Evolutionary conservation across 495 filamentous ascomycete species (phyloP).

Genomic region (Peziza echinospora): DNA sequence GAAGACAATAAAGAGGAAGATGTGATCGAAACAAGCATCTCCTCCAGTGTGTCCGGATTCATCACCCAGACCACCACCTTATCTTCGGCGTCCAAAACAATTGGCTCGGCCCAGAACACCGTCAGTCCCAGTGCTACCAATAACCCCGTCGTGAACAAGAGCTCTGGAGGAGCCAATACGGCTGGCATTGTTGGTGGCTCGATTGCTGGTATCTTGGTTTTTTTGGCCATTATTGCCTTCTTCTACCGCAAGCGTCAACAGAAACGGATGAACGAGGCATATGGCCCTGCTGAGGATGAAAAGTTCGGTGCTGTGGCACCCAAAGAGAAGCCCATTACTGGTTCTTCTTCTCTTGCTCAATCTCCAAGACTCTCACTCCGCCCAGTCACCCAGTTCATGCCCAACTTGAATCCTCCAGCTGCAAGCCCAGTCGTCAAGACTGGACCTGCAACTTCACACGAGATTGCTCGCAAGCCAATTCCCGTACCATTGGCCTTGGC

Average conservation of each 20-base stretch:
- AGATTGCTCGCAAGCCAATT: constrained; percentile 8
- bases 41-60: too few species aligned
- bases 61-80: too few species aligned
- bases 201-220: constrained; percentile 37
- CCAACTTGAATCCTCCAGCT: constrained; percentile 32
- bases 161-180: constrained; percentile 30
- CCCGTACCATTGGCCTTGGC: background rate
- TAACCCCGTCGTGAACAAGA: constrained; percentile 16
- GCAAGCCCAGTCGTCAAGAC: constrained; percentile 23
- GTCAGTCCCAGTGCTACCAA: constrained; percentile 15
- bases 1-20: too few species aligned
- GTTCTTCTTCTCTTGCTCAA: too few species aligned
- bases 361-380: constrained; percentile 50
- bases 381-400: constrained; percentile 71
- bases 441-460: constrained; percentile 17
- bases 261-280: constrained; percentile 29
- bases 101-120: constrained; percentile 19
- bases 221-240: constrained; percentile 40
- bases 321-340: too few species aligned
- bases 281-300: constrained; percentile 33
- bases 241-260: constrained; percentile 45
- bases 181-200: constrained; percentile 68
- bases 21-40: too few species aligned
- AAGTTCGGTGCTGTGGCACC: constrained; percentile 31
- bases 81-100: constrained; percentile 11